Conservation (phyloP, 805 yeast genomes). For the Saccharomycopsis amapae region DNA sequence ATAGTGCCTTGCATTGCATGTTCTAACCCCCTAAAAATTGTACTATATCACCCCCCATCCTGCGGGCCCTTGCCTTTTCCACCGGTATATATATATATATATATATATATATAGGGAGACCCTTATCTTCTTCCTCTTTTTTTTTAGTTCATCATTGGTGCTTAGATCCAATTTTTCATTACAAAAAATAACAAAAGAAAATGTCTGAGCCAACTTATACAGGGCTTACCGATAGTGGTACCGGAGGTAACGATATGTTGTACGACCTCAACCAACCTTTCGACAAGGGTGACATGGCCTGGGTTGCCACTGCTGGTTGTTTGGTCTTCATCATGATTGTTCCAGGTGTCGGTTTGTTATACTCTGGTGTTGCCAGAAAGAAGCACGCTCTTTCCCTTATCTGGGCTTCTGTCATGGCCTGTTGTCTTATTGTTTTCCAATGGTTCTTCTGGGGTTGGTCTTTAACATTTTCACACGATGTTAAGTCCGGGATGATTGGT, state of each 20-base stretch:
- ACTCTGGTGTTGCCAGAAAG: constrained; percentile 90
- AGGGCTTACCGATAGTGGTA: constrained; percentile 50
- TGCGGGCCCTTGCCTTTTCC: too few relatives aligned
- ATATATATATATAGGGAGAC: too few relatives aligned
- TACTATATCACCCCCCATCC: too few relatives aligned
- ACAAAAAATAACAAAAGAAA: constrained; percentile 5
- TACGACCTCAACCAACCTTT: constrained; percentile 65
- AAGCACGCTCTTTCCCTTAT: constrained; percentile 90
- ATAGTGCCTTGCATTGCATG: too few relatives aligned
- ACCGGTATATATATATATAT: too few relatives aligned
- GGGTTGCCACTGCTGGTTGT: constrained; percentile 72
- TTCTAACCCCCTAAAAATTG: too few relatives aligned
- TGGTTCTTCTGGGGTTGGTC: constrained; percentile 99
- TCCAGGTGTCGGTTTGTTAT: constrained; percentile 90
- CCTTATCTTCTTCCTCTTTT: neutral
- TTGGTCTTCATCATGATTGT: constrained; percentile 86
- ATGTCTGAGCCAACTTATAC: constrained; percentile 30
- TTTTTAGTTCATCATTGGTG: neutral
- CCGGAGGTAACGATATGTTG: constrained; percentile 76
- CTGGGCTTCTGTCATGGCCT: constrained; percentile 92
- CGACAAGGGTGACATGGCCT: constrained; percentile 73
- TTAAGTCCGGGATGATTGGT: constrained; percentile 65
- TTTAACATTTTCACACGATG: constrained; percentile 68
- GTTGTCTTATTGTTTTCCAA: constrained; percentile 77
- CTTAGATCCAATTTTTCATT: neutral